Base-by-base conservation (phyloP, 768 basidiomycete genomes). In the Tricholoma saponaceum region DNA sequence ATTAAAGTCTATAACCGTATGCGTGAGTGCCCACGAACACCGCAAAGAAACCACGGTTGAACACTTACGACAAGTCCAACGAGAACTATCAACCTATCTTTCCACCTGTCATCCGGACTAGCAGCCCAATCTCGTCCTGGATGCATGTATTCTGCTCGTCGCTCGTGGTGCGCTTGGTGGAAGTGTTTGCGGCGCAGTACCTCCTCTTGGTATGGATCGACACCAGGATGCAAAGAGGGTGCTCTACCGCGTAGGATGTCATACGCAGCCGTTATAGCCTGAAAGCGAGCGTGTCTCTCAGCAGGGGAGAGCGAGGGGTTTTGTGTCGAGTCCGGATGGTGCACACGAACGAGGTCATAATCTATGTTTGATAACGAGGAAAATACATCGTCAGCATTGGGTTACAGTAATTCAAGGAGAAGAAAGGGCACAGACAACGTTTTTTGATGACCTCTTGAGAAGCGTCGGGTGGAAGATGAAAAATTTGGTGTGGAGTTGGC, bases 401-500 rank as follows among this genome's bases (percentile, higher is more conserved):
- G 12, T 33, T 8, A 33, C 6, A 33, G 13, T 4, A 28, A 14
- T 53, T 22, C 28, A n/a, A 22, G 30, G 49, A 9, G 57, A 39
- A 10, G 26, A 55, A 46, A 43, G 30, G 46, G 75, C 85, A 3
- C 41, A 66, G 65, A 89, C 88, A 90, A 67, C 88, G 76, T 25
- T 78, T 58, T 70, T 90, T 90, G 60, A 90, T 83, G 23, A 87
- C 79, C 28, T 72, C 65, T 63, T 83, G 83, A 0, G 83, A 78
- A n/a, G 86, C 85, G 20, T 74, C 72, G 0, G 61, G 65, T 2
- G 81, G 72, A 3, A 90, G 77, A 64, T 89, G 88, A 66, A 90
- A 90, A 55, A 90, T 87, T 69, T 90, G 83, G 68, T 86, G 76
- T 1, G 88, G 85, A 0, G 84, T 81, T 10, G 88, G 87, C 47